These are phyloP conservation scores for Starmerella khaoyaiensis DNA, from an alignment of 805 yeast genomes.

Conservation along the genomic window DNA sequence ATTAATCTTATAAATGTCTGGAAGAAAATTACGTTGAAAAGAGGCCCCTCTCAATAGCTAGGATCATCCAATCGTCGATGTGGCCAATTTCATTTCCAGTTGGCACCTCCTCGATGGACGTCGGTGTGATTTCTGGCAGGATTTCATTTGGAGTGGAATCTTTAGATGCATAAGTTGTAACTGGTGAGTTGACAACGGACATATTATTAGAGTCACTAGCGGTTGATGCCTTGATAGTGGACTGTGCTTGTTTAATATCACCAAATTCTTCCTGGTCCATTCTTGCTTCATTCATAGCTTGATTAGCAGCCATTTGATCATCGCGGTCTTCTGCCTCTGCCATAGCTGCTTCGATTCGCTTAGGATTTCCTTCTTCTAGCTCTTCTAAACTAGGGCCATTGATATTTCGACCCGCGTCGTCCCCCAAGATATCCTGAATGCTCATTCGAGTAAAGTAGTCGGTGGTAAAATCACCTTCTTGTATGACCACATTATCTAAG, in stretches of 20 bases:
- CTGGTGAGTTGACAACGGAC: background rate
- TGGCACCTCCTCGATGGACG: constrained; percentile 41
- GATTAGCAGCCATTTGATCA: constrained; percentile 62
- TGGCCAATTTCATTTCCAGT: constrained; percentile 52
- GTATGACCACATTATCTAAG: constrained; percentile 87
- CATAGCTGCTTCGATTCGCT: constrained; percentile 41
- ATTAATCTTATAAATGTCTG: background rate
- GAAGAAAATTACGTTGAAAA: constrained; percentile 1
- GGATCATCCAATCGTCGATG: constrained; percentile 92
- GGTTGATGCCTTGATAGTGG: background rate
- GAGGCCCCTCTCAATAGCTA: constrained; percentile 69
- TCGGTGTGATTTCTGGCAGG: background rate
- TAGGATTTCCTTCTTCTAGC: constrained; percentile 15
- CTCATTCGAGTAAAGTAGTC: constrained; percentile 85
- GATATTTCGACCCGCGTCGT: constrained; percentile 32
- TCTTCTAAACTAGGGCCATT: constrained; percentile 23
- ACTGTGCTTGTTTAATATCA: constrained; percentile 1
- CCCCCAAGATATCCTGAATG: constrained; percentile 72
- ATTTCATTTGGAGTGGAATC: background rate
- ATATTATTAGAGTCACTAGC: background rate
- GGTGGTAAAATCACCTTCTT: constrained; percentile 96
- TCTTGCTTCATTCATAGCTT: constrained; percentile 74
- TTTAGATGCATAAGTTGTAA: background rate
- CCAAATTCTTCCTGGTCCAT: constrained; percentile 76
- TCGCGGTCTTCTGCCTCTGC: constrained; percentile 93